Conservation (phyloP, 495 filamentous ascomycete species). For the Bathelium albidoporum region DNA sequence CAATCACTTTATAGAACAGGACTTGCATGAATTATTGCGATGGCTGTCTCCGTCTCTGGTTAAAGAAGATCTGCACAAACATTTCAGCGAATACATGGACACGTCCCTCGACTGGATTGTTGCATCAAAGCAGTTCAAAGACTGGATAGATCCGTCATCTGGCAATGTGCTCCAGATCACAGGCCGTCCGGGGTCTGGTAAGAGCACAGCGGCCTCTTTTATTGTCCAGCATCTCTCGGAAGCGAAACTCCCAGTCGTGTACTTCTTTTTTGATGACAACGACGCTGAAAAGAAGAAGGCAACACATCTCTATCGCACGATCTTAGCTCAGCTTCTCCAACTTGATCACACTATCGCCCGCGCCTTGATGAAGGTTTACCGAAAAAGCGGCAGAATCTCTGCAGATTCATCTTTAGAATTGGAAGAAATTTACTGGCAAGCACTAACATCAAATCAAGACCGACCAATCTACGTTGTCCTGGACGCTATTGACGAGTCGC, state of each 20-base stretch:
- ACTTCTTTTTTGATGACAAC: not conserved
- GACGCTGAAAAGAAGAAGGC: not conserved
- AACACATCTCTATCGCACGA: not conserved
- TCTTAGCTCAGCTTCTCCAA: not conserved
- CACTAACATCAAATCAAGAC: not conserved
- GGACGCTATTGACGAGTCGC: not conserved
- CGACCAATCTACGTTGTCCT: not conserved
- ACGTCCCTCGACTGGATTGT: not conserved
- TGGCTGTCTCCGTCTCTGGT: not conserved
- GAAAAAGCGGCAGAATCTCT: not conserved
- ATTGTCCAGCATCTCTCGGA: not conserved
- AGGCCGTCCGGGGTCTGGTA: not conserved
- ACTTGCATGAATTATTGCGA: not conserved
- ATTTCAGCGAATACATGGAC: not conserved
- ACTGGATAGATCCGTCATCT: not conserved
- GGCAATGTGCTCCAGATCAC: not conserved
- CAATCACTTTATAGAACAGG: not conserved
- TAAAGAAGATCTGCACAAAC: not conserved
- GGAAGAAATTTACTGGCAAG: not conserved
- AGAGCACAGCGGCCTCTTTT: not conserved
- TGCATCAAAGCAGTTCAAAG: not conserved
- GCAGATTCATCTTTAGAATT: not conserved
- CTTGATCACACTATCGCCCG: not conserved
- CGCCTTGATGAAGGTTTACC: not conserved
- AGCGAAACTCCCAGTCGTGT: not conserved